phyloP scores from a whole-genome alignment of 139 green algal species.

The Closterium sp. region DNA sequence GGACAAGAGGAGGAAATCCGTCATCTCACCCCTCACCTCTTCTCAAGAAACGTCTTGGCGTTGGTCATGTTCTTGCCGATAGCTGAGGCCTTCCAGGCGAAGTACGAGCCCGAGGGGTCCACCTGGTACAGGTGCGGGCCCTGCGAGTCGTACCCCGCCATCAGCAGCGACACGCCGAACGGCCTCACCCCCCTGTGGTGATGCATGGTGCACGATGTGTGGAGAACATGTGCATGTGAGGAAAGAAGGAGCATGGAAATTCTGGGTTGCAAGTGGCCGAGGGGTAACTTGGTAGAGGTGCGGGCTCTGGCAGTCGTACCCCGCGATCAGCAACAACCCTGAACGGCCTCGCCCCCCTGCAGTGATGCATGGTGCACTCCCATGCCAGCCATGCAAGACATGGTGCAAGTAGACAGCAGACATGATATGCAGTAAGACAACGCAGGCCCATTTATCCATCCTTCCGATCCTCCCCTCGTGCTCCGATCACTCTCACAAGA shows the following conservation, averaged over 20 bases:
- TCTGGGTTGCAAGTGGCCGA: no score
- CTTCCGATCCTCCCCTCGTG: no score
- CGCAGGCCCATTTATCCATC: no score
- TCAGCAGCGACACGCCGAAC: constrained; percentile 92
- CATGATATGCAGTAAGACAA: no score
- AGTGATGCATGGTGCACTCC: background rate
- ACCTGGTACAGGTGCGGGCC: constrained; percentile 96
- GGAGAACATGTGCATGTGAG: background rate
- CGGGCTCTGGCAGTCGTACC: constrained; percentile 87
- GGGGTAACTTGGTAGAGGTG: constrained; percentile 88
- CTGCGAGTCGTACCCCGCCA: constrained; percentile 92
- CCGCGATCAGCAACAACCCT: constrained; percentile 94
- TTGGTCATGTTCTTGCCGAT: constrained; percentile 99
- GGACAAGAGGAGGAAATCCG: no score
- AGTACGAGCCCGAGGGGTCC: constrained; percentile 95
- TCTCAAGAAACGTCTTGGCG: constrained; percentile 77
- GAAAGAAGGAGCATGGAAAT: no score
- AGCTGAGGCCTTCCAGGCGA: constrained; percentile 96
- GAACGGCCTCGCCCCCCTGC: constrained; percentile 92
- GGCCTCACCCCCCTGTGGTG: constrained; percentile 83
- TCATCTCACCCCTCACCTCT: constrained; percentile 49
- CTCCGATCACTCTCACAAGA: no score
- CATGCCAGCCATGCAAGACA: no score
- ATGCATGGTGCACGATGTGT: background rate
- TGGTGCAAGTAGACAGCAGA: no score